phyloP scores from a whole-genome alignment of 164 flowering plant genomes.

The Nymphaea thermarum region DNA sequence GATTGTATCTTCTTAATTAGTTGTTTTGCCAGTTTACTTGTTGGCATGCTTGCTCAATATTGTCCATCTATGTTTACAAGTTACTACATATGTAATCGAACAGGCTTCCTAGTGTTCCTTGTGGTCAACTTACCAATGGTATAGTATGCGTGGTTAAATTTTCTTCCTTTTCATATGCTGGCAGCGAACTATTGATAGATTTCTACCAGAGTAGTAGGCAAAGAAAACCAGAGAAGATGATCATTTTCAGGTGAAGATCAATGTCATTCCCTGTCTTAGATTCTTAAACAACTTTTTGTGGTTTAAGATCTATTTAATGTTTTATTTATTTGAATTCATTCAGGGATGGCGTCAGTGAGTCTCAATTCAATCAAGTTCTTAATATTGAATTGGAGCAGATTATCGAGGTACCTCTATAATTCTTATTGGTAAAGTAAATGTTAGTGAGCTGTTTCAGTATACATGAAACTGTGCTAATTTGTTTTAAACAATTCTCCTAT shows the following conservation, averaged over 20 bases:
- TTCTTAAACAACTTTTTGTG: neutral
- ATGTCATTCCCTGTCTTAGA: neutral
- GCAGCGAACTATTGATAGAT: conserved; percentile 71
- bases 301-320: neutral
- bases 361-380: conserved; percentile 76
- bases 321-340: neutral
- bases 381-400: conserved; percentile 77
- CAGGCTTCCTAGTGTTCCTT: neutral
- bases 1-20: neutral
- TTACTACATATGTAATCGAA: neutral
- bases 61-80: no score
- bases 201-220: conserved; percentile 62
- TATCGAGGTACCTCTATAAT: conserved; percentile 38
- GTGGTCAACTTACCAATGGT: neutral
- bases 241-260: conserved; percentile 62
- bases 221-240: conserved; percentile 78
- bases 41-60: no score
- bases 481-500: conserved; percentile 1
- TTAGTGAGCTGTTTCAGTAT: neutral
- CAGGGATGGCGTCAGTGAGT: conserved; percentile 97
- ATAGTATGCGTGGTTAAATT: neutral
- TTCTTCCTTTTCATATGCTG: conserved; percentile 1
- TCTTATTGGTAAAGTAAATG: neutral
- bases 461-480: neutral
- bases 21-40: no score